A percentile compares a stretch with the other conserved stretches of the same genome.
Conservation (phyloP, 345 rosid species). For the Hibiscus tridactylites region DNA sequence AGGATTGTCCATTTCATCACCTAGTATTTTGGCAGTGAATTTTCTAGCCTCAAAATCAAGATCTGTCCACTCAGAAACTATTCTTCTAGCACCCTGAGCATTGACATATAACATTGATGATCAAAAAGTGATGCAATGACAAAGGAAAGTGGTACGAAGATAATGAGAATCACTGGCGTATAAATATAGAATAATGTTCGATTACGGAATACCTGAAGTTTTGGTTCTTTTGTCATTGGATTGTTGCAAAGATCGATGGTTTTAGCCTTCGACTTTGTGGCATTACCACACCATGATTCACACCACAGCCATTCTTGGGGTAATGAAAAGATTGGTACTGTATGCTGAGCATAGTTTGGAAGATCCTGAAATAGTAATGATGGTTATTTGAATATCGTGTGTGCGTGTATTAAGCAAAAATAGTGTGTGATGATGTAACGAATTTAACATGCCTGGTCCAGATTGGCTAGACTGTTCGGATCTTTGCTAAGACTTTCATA, state of each 20-base stretch:
- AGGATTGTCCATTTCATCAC: constrained; percentile 54
- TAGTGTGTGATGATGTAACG: not conserved
- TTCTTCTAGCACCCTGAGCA: constrained; percentile 82
- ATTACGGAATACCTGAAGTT: constrained; percentile 74
- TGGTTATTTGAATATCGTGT: not conserved
- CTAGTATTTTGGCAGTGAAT: constrained; percentile 66
- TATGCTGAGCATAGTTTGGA: constrained; percentile 97
- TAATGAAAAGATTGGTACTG: constrained; percentile 83
- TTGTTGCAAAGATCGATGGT: constrained; percentile 98
- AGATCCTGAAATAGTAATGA: constrained; percentile 65
- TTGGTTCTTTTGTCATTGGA: constrained; percentile 99
- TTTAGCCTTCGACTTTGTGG: constrained; percentile 88
- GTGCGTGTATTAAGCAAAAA: not conserved
- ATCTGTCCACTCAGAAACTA: constrained; percentile 73
- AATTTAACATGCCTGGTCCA: constrained; percentile 64
- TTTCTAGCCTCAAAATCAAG: constrained; percentile 68
- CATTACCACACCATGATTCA: constrained; percentile 98
- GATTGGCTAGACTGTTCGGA: constrained; percentile 94
- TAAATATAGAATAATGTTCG: not conserved
- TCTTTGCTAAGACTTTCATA: constrained; percentile 99
- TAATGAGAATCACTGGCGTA: no score
- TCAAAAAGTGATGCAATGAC: not conserved
- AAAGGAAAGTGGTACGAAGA: not conserved
- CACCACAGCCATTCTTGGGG: constrained; percentile 99
- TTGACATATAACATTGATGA: not conserved